These are phyloP conservation scores for Fusarium foetens DNA, from an alignment of 2,329 filamentous ascomycete genomes.

Conservation along the genomic window DNA sequence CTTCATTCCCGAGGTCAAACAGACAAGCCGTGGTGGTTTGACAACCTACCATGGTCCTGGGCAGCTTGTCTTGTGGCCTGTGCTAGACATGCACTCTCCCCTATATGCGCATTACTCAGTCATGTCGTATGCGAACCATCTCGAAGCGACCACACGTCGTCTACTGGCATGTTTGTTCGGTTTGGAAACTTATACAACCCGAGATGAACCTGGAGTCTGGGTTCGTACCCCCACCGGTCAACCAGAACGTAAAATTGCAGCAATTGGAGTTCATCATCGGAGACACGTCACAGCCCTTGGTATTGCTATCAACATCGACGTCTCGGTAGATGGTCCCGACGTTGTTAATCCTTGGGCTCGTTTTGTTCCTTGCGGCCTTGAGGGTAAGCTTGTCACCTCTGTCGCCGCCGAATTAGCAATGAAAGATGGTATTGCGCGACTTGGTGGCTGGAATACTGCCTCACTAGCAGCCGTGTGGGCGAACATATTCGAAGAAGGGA, in stretches of 20 bases:
- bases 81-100: slow-evolving; percentile 78
- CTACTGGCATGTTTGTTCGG: slow-evolving; percentile 67
- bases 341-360: slow-evolving; percentile 66
- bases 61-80: slow-evolving; percentile 91
- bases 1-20: slow-evolving; percentile 68
- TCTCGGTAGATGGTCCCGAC: slow-evolving; percentile 59
- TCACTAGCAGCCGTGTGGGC: slow-evolving; percentile 49
- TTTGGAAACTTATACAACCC: slow-evolving; percentile 66
- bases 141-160: slow-evolving; percentile 80
- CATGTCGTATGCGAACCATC: slow-evolving; percentile 77
- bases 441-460: slow-evolving; percentile 43
- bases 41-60: slow-evolving; percentile 96
- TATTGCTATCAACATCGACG: slow-evolving; percentile 80
- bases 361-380: slow-evolving; percentile 90
- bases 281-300: slow-evolving; percentile 87
- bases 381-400: slow-evolving; percentile 82
- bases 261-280: slow-evolving; percentile 89
- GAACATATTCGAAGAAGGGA: slow-evolving; percentile 48
- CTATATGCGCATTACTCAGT: slow-evolving; percentile 71
- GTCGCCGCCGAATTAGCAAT: slow-evolving; percentile 63
- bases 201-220: slow-evolving; percentile 91
- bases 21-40: slow-evolving; percentile 85
- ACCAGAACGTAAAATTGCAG: slow-evolving; percentile 79
- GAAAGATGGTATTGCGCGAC: slow-evolving; percentile 16
- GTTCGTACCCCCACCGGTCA: slow-evolving; percentile 50